Percentiles rank a stretch among this genome's conserved stretches.
phyloP scores from a whole-genome alignment of 345 rosid species.

The Syzygium aqueum region DNA sequence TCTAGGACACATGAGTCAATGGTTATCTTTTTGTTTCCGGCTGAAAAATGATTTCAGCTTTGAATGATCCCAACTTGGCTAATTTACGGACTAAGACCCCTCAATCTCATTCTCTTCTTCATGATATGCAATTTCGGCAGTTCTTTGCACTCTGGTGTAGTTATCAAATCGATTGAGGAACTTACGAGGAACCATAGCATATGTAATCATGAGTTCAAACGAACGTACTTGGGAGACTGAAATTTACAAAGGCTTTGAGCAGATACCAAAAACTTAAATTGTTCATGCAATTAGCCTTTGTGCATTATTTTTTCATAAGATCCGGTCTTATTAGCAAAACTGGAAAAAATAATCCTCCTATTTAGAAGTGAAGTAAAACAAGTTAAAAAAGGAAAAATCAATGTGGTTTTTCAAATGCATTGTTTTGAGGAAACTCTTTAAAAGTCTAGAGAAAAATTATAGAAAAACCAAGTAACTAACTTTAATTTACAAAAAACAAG shows the following conservation, averaged over 20 bases:
- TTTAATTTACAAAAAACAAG: not conserved
- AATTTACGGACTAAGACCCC: not conserved
- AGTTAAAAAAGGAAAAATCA: not conserved
- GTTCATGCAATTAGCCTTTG: not conserved
- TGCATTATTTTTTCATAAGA: not conserved
- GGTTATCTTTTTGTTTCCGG: not conserved
- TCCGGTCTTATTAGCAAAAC: not conserved
- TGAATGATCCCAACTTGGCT: not conserved
- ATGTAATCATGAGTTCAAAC: not conserved
- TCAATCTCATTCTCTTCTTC: not conserved
- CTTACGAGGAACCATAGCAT: not conserved
- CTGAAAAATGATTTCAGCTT: not conserved
- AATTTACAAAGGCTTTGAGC: not conserved
- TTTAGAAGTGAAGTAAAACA: not conserved
- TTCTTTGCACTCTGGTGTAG: accelerated
- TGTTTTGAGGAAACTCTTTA: not conserved
- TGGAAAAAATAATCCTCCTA: not conserved
- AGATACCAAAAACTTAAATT: not conserved
- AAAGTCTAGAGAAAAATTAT: not conserved
- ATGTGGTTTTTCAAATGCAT: not conserved
- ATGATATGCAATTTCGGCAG: not conserved
- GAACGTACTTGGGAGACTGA: not conserved
- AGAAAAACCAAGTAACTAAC: not conserved
- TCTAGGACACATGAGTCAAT: too few species aligned
- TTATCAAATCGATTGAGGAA: not conserved